Conservation (phyloP, 2,329 filamentous ascomycete species). For the Colletotrichum siamense region DNA sequence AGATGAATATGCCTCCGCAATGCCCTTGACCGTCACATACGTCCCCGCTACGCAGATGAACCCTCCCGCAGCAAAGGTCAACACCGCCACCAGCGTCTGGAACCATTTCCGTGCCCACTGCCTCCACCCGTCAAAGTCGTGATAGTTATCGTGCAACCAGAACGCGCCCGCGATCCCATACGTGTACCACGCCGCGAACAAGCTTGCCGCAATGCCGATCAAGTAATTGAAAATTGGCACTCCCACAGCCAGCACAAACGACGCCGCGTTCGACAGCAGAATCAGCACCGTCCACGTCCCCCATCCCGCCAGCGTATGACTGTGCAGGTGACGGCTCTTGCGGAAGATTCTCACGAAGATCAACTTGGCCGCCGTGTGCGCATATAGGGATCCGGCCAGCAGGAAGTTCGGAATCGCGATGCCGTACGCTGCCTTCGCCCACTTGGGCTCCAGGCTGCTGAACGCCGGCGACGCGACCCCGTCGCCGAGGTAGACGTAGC, state of each 20-base stretch:
- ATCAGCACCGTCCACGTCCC: conserved; percentile 50
- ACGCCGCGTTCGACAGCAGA: conserved; percentile 48
- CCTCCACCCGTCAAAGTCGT: conserved; percentile 42
- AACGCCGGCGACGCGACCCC: conserved; percentile 52
- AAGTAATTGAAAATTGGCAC: conserved; percentile 61
- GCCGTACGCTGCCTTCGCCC: conserved; percentile 56
- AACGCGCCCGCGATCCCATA: conserved; percentile 58
- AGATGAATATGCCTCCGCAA: conserved; percentile 25
- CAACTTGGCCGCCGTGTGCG: conserved; percentile 57
- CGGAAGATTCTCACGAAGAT: conserved; percentile 56
- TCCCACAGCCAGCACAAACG: conserved; percentile 48
- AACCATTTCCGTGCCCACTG: conserved; percentile 41
- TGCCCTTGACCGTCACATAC: conserved; percentile 51
- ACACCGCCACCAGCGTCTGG: conserved; percentile 42
- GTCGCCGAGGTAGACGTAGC: conserved; percentile 54
- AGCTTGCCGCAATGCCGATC: conserved; percentile 52
- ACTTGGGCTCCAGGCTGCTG: conserved; percentile 47
- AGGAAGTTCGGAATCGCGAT: conserved; percentile 56
- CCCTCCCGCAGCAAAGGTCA: conserved; percentile 49
- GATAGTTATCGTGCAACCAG: conserved; percentile 55
- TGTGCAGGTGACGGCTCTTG: conserved; percentile 49
- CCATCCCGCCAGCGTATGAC: conserved; percentile 52
- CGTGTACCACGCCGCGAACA: conserved; percentile 61
- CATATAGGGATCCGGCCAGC: conserved; percentile 53
- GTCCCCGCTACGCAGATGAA: conserved; percentile 55